Evolutionary conservation across 2,329 filamentous ascomycete species (phyloP), one percentile per base, ranked within the genome.

Genomic region (Neoscytalidium dimidiatum): DNA sequence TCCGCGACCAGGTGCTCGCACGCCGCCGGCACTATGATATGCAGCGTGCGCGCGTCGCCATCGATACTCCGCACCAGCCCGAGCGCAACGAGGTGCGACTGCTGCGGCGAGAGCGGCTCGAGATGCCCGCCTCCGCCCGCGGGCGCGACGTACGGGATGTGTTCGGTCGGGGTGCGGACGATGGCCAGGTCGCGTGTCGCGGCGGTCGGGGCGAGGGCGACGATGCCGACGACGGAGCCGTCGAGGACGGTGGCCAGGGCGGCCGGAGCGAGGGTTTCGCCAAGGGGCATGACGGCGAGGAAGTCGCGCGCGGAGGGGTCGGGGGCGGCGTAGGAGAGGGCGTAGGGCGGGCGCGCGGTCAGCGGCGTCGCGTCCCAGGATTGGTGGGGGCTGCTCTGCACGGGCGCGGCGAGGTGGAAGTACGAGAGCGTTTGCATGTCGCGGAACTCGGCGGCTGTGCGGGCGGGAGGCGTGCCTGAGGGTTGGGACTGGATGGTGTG

Each of bases 351-450:
- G 7, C 84, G 70, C 0, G 80, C 78, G 1, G 85, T 85, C 8
- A 94, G 76, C 0, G 90, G 84, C 0, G 78, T 80, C 0, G 81
- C 66, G 60, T 83, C 78, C 85, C 88, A 91, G 49, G 72, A 62
- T 68, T 66, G 67, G 46, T 69, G 57, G 46, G 69, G 68, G 23
- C 65, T 66, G 31, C 51, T 62, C 31, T 65, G 64, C 53, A 56
- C 33, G 46, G 68, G 72, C 43, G 66, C 52, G 19, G 76, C 71
- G 9, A 80, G 68, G 72, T 94, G 92, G 71, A 94, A 92, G 70
- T 94, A 94, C 0, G 90, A 89, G 83, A 92, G 88, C n/a, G 84
- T 86, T 69, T 93, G 90, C 89, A 94, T 92, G 5, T 85, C 84
- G 58, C 90, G 81, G 2, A 92, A 76, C 67, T 94, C 88, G 0